Evolutionary conservation across 495 filamentous ascomycete species (phyloP), one percentile per base, ranked within the genome.

Genomic region (Delitschia confertaspora): DNA sequence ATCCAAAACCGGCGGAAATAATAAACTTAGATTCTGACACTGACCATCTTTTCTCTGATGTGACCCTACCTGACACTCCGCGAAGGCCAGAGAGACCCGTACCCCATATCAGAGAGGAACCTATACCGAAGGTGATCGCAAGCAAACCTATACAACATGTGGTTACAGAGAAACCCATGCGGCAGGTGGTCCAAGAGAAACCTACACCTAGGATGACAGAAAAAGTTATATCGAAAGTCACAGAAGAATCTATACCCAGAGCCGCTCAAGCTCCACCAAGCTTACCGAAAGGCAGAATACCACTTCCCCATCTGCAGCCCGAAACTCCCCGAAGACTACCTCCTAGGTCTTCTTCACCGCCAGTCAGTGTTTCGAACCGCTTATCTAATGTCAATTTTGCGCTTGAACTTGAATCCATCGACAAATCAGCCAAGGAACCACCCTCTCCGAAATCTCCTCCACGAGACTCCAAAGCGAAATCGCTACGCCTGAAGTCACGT

Each of bases 21-120:
- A 48, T 64, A 26, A 57, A 50, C 30, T 38, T 58, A 5, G 35
- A 41, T 18, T 57, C 60, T 13, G 59, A 64, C 11, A 30, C 38
- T 14, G 53, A 55, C 26, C 21, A 49, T 19, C 17, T 41, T 3
- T 46, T 43, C 7, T 56, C 57, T 0, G 54, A 58, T 16, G 31
- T 46, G 16, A 55, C 55, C 16, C 31, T 54, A 2, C 49, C 51
- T 25, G 53, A 55, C 21, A 52, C 56, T 16, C 47, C 49, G 20
- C 42, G 32, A 1, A 32, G 21, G 17, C 32, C 33, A 27, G 9
- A 35, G 24, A 42, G 25, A 11, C 10, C 36, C 13, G 26, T 8
- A 19, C 8, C 40, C 13, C 14, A 18, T 1, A 14, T 16, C 1
- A n/a, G n/a, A n/a, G n/a, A n/a, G n/a, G n/a, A n/a, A n/a, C n/a